phyloP scores from a whole-genome alignment of 441 rosid species.

The Brassica balearica region DNA sequence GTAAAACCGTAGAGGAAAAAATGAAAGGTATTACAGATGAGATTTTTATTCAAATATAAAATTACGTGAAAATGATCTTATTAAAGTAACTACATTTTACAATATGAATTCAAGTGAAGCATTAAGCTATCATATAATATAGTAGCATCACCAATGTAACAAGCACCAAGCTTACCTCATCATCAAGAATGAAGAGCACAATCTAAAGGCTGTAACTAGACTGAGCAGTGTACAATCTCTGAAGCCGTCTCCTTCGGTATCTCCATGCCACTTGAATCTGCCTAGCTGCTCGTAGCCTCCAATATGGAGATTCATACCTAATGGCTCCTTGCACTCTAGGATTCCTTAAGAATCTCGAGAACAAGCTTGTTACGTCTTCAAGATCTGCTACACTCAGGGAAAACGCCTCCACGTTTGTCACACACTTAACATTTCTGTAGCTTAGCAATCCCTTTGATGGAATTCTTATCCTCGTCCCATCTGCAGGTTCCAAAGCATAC shows the following conservation, averaged over 20 bases:
- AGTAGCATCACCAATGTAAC: background rate
- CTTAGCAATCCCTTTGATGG: conserved; percentile 57
- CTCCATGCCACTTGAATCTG: conserved; percentile 88
- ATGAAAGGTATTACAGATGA: background rate
- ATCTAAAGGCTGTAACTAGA: conserved; percentile 21
- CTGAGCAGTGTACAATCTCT: conserved; percentile 37
- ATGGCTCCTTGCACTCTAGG: conserved; percentile 72
- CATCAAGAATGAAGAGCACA: conserved; percentile 3
- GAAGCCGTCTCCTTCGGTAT: conserved; percentile 62
- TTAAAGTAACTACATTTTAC: background rate
- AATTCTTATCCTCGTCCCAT: background rate
- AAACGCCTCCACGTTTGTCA: conserved; percentile 88
- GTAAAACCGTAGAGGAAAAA: background rate
- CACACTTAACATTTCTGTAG: conserved; percentile 67
- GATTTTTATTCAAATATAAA: background rate
- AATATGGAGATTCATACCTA: conserved; percentile 81
- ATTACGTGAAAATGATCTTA: background rate
- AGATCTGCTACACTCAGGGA: conserved; percentile 76
- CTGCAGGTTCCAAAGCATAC: background rate
- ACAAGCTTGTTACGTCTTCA: conserved; percentile 80
- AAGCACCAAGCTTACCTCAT: background rate
- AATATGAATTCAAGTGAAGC: background rate
- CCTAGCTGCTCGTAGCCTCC: conserved; percentile 71
- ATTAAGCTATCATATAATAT: background rate
- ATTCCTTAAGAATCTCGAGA: conserved; percentile 65